phyloP scores from a whole-genome alignment of 768 basidiomycete genomes.

The Suillus brevipes region DNA sequence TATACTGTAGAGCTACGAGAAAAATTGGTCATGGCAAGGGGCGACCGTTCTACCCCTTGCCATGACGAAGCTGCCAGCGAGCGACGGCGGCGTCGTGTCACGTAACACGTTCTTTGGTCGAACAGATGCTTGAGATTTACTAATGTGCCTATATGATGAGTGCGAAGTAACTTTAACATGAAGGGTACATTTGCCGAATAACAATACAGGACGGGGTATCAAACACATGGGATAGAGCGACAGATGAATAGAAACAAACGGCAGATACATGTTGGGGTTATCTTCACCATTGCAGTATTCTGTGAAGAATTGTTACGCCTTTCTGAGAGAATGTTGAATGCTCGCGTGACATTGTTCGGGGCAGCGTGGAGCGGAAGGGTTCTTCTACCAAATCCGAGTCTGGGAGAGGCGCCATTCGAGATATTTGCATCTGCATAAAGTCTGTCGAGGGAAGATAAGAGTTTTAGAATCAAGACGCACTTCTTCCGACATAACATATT shows the following conservation, averaged over 20 bases:
- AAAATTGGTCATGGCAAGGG: neutral
- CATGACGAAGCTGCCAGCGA: no score
- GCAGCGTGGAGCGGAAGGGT: conserved; percentile 34
- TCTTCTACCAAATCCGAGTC: conserved; percentile 43
- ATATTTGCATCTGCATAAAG: conserved; percentile 59
- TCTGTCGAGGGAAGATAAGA: conserved; percentile 4
- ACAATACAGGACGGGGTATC: conserved; percentile 38
- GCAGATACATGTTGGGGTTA: conserved; percentile 19
- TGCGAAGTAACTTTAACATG: neutral
- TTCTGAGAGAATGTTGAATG: conserved; percentile 32
- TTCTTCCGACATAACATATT: conserved; percentile 68
- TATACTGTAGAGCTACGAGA: no score
- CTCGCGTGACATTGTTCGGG: conserved; percentile 34
- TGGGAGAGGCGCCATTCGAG: conserved; percentile 57
- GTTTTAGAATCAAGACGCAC: conserved; percentile 37
- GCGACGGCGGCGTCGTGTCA: no score
- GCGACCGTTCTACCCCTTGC: no score
- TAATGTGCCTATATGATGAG: neutral
- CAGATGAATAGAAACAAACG: conserved; percentile 22
- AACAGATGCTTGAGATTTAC: neutral
- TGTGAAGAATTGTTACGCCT: conserved; percentile 50
- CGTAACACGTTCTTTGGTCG: neutral
- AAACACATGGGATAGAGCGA: conserved; percentile 21
- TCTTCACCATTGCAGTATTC: conserved; percentile 47
- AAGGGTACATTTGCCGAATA: conserved; percentile 5